A percentile compares a stretch with the other conserved stretches of the same genome.
Evolutionary conservation across 108 stramenopile genomes (phyloP).

Genomic region (Mediolabrus comicus): DNA sequence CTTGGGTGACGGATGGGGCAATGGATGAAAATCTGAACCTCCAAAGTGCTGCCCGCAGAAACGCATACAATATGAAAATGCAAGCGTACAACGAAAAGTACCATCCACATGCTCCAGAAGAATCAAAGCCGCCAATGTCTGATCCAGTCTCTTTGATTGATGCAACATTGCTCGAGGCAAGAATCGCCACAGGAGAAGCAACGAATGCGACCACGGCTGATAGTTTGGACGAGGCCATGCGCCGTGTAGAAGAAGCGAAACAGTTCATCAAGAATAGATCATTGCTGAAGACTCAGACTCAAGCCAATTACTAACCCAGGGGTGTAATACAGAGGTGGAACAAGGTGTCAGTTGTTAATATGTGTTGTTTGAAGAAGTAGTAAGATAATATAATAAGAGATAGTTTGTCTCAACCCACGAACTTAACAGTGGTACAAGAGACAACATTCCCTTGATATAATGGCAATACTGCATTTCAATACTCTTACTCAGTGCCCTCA

Average conservation of each 20-base stretch:
- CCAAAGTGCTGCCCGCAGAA: not conserved
- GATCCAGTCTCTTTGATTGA: not conserved
- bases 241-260: not conserved
- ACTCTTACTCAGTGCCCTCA: too few species aligned
- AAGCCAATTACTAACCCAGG: not conserved
- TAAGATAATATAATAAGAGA: too few species aligned
- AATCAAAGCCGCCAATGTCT: not conserved
- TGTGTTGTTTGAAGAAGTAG: too few species aligned
- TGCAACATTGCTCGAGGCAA: not conserved
- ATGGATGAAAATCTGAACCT: not conserved
- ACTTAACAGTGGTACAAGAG: too few species aligned
- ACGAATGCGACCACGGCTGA: too few species aligned
- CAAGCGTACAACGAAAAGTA: not conserved
- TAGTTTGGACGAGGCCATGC: not conserved
- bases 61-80: not conserved
- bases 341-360: too few species aligned
- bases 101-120: not conserved
- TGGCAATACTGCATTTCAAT: too few species aligned
- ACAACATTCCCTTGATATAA: too few species aligned
- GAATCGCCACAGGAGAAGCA: not conserved
- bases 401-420: too few species aligned
- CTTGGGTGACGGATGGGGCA: not conserved
- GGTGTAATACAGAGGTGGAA: not conserved
- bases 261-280: not conserved
- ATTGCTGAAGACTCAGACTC: not conserved